Evolutionary conservation across 169 alveolate genomes (phyloP), one percentile per base, ranked within the genome.

Genomic region (Eimeria acervulina): DNA sequence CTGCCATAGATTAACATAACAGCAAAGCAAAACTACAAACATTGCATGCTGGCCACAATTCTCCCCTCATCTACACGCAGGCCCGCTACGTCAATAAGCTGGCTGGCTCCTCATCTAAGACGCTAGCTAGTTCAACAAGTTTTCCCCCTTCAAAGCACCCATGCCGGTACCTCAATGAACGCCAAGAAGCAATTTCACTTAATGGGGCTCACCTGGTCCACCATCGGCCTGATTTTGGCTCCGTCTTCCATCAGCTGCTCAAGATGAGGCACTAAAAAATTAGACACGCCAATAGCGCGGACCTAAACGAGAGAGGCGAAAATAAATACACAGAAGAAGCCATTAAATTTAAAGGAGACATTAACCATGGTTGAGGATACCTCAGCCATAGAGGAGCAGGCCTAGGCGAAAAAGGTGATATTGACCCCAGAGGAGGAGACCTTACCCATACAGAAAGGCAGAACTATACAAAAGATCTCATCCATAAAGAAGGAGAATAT

Each of bases 261-360:
- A 28, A 95, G 68, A 38, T 95, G 97, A 8, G 70, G 55, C 42
- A 85, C 76, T 31, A 90, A 3, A 61, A 76, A 95, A 66, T 95
- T 95, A 44, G 95, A 85, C 7, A 95, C 97, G 74, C 97, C 97
- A 40, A 95, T 95, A 4, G 97, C 97, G 15, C 96, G 95, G 40
- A 93, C 96, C 94, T 93, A 52, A 44, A 40, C 47, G 7, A 90
- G n/a, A 76, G 5, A 26, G 2, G 23, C 28, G 66, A 31, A 33
- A 15, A 19, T 68, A 10, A 0, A 10, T 51, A 51, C 59, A 51
- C 59, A 12, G 0, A 51, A n/a, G n/a, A n/a, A n/a, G n/a, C n/a
- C n/a, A n/a, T n/a, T n/a, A n/a, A n/a, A n/a, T n/a, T n/a, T n/a
- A n/a, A n/a, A n/a, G n/a, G n/a, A n/a, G n/a, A n/a, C n/a, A n/a